These are phyloP conservation scores for Coemansia sp. DNA, from an alignment of 192 early-diverging fungal species.

Conservation along the genomic window DNA sequence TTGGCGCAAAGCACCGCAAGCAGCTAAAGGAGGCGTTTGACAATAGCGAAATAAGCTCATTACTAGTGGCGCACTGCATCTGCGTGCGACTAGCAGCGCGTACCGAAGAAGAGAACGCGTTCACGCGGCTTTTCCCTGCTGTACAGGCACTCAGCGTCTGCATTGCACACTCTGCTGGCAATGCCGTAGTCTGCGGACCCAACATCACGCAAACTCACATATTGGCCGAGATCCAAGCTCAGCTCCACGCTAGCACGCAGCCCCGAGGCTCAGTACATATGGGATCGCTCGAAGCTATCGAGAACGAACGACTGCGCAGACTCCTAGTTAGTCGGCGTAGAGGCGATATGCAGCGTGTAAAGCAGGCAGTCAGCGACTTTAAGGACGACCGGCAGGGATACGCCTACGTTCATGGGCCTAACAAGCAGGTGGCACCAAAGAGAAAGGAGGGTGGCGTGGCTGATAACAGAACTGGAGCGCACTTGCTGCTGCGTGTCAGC, in stretches of 20 bases:
- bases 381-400: background rate
- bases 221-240: background rate
- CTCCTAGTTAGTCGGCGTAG: background rate
- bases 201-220: background rate
- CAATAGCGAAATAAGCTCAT: background rate
- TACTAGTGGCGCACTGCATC: background rate
- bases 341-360: background rate
- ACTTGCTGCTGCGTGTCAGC: slow-evolving; percentile 28
- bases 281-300: background rate
- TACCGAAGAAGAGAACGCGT: background rate
- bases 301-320: background rate
- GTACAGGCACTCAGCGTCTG: background rate
- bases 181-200: background rate
- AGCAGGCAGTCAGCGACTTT: background rate
- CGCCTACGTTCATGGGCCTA: background rate
- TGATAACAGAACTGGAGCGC: background rate
- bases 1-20: background rate
- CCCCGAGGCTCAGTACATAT: background rate
- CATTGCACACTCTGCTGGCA: background rate
- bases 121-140: background rate
- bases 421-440: background rate
- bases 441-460: background rate
- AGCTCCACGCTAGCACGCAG: background rate
- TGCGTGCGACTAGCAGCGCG: background rate
- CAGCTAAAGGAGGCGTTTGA: background rate